These are phyloP conservation scores for Ascochyta lentis DNA, from an alignment of 2,329 filamentous ascomycete species.

Conservation along the genomic window DNA sequence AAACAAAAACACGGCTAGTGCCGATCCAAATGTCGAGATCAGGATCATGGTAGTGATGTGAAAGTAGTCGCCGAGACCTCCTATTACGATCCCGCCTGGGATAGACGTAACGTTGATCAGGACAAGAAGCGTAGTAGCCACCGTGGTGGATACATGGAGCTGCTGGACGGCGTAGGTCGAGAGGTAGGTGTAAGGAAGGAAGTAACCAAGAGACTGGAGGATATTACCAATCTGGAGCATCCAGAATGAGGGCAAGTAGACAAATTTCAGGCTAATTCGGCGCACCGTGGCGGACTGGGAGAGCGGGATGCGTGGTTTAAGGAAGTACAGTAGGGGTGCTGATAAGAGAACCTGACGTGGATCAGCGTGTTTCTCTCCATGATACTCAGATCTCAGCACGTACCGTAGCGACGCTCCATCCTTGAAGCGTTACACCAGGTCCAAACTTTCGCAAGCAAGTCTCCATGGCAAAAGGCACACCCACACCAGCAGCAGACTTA, in stretches of 20 bases:
- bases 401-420: slow-evolving; percentile 42
- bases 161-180: slow-evolving; percentile 45
- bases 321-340: slow-evolving; percentile 43
- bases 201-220: slow-evolving; percentile 48
- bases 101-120: slow-evolving; percentile 46
- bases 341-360: slow-evolving; percentile 33
- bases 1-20: slow-evolving; percentile 50
- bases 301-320: slow-evolving; percentile 51
- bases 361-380: not conserved
- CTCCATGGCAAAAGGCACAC: slow-evolving; percentile 53
- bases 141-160: slow-evolving; percentile 29
- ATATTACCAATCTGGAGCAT: slow-evolving; percentile 46
- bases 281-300: slow-evolving; percentile 29
- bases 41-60: slow-evolving; percentile 50
- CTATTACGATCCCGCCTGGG: slow-evolving; percentile 43
- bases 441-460: slow-evolving; percentile 49
- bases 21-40: slow-evolving; percentile 50
- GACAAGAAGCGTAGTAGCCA: slow-evolving; percentile 41
- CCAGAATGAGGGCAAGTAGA: slow-evolving; percentile 42
- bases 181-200: slow-evolving; percentile 49
- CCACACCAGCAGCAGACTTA: slow-evolving; percentile 51
- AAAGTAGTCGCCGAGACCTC: slow-evolving; percentile 51
- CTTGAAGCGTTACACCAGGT: slow-evolving; percentile 50
- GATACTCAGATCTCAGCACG: not conserved
- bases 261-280: slow-evolving; percentile 42